phyloP scores from a whole-genome alignment of 2,329 filamentous ascomycete species.

The Paraphoma sp. region DNA sequence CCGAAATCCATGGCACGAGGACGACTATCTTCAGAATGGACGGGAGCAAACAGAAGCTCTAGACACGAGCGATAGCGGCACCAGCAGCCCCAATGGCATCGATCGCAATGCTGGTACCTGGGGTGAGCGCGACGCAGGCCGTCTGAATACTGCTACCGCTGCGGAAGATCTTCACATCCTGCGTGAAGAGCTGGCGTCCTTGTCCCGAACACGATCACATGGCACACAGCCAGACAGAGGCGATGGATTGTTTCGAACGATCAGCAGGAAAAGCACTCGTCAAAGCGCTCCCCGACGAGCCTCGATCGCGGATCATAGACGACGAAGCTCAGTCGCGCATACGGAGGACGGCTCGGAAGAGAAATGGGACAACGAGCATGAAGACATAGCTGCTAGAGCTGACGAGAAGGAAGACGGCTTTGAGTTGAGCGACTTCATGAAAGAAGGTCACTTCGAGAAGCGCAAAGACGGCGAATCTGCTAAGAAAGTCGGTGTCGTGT shows the following conservation, averaged over 20 bases:
- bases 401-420: slow-evolving; percentile 67
- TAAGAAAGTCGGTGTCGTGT: slow-evolving; percentile 80
- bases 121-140: slow-evolving; percentile 67
- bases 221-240: slow-evolving; percentile 28
- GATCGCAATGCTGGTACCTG: slow-evolving; percentile 58
- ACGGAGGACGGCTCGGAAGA: slow-evolving; percentile 13
- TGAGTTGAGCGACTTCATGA: slow-evolving; percentile 72
- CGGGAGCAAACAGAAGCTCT: slow-evolving; percentile 19
- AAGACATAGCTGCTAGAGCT: slow-evolving; percentile 32
- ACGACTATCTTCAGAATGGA: slow-evolving; percentile 24
- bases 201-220: slow-evolving; percentile 54
- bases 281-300: slow-evolving; percentile 9
- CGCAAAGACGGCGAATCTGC: slow-evolving; percentile 70
- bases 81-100: slow-evolving; percentile 32
- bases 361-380: slow-evolving; percentile 26
- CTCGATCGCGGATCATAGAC: slow-evolving; percentile 1
- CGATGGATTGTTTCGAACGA: slow-evolving; percentile 29
- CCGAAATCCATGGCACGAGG: slow-evolving; percentile 46
- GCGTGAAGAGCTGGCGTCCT: slow-evolving; percentile 60
- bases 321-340: slow-evolving; percentile 18
- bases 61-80: slow-evolving; percentile 15
- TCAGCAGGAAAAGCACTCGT: slow-evolving; percentile 36
- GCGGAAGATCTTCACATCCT: slow-evolving; percentile 67
- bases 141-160: slow-evolving; percentile 59
- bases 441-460: slow-evolving; percentile 78